phyloP scores from a whole-genome alignment of 305 asterid genomes.

The Solanum chacoense region DNA sequence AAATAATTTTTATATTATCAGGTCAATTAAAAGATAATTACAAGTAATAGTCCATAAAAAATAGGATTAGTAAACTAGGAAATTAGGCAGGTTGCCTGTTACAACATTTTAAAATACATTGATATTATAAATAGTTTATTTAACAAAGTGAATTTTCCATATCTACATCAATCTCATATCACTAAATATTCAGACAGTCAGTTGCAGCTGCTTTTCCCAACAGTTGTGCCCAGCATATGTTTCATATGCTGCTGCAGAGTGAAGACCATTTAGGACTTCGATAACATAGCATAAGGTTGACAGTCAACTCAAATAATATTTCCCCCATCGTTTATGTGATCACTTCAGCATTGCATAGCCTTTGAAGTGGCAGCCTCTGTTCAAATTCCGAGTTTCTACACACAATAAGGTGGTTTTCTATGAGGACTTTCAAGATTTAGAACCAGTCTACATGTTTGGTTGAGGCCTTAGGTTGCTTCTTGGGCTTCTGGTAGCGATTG shows the following conservation, averaged over 20 bases:
- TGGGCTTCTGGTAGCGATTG: slow-evolving; percentile 51
- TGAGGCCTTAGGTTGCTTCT: slow-evolving; percentile 40
- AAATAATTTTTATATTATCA: neutral
- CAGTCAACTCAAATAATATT: neutral
- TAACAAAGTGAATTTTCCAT: neutral
- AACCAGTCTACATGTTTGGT: slow-evolving; percentile 49
- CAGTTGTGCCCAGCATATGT: neutral
- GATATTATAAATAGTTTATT: neutral
- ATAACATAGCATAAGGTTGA: neutral
- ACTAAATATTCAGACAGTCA: neutral
- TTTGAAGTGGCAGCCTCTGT: neutral
- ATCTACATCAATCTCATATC: neutral
- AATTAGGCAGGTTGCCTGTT: neutral
- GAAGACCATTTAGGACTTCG: neutral
- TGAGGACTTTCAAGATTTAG: slow-evolving; percentile 5
- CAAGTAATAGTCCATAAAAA: neutral
- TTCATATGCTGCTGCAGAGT: neutral
- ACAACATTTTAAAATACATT: neutral
- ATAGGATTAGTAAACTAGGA: neutral
- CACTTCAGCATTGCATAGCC: neutral
- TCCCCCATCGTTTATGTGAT: neutral
- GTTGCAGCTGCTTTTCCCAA: neutral
- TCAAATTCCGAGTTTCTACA: neutral
- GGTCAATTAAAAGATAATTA: neutral
- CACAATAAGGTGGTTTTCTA: neutral